These are phyloP conservation scores for Pyrenochaeta sp. DNA, from an alignment of 2,329 filamentous ascomycete genomes.

Conservation along the genomic window DNA sequence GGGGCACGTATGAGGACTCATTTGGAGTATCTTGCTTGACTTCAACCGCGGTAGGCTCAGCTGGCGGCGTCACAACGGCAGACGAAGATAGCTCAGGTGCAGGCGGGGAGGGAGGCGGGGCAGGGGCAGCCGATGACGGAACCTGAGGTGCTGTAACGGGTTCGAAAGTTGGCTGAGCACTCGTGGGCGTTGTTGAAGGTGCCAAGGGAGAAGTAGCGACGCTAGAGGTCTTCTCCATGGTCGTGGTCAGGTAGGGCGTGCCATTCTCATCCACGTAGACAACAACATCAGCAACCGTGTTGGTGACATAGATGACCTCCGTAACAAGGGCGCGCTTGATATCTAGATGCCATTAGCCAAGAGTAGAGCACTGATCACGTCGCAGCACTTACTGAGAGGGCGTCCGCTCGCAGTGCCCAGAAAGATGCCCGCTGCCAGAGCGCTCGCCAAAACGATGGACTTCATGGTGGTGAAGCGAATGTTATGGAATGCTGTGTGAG, in stretches of 20 bases:
- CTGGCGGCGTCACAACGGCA: slow-evolving; percentile 12
- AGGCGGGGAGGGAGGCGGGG: slow-evolving; percentile 5
- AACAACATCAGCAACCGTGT: slow-evolving; percentile 38
- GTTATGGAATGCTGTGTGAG: slow-evolving; percentile 39
- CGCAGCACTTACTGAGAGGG: slow-evolving; percentile 45
- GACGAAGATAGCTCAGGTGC: slow-evolving; percentile 12
- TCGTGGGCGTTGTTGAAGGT: slow-evolving; percentile 14
- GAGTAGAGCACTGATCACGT: background rate
- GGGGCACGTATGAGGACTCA: slow-evolving; percentile 1
- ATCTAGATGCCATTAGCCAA: slow-evolving; percentile 29
- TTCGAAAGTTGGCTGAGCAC: slow-evolving; percentile 9
- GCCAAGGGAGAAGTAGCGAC: slow-evolving; percentile 18
- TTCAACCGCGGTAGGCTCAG: slow-evolving; percentile 15
- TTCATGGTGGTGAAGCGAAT: slow-evolving; percentile 56
- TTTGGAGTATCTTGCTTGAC: slow-evolving; percentile 4
- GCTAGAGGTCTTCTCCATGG: slow-evolving; percentile 14
- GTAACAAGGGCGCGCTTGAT: slow-evolving; percentile 44
- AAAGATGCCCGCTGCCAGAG: slow-evolving; percentile 45
- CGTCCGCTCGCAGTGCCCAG: slow-evolving; percentile 56
- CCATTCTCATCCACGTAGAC: slow-evolving; percentile 46
- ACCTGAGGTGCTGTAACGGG: slow-evolving; percentile 10
- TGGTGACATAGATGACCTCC: slow-evolving; percentile 42
- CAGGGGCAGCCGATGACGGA: slow-evolving; percentile 11
- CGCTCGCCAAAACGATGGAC: slow-evolving; percentile 48
- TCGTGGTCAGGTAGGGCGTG: slow-evolving; percentile 36